phyloP scores from a whole-genome alignment of 2,329 filamentous ascomycete species.

The Thielaviopsis cerberus region DNA sequence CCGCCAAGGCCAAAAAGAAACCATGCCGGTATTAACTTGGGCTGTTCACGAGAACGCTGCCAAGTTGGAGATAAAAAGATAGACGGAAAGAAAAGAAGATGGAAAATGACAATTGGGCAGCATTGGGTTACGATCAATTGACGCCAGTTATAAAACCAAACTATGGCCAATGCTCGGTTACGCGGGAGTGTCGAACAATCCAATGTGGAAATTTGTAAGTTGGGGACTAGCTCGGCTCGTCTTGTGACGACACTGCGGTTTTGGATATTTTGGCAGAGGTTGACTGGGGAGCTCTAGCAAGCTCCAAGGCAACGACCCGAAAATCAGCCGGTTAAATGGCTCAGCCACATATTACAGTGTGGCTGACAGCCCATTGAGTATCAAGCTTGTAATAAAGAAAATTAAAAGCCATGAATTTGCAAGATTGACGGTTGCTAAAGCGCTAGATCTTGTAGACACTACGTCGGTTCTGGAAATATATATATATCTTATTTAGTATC shows the following conservation, averaged over 20 bases:
- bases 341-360: too few relatives aligned
- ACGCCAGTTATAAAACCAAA: neutral
- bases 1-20: constrained; percentile 73
- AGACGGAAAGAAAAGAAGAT: neutral
- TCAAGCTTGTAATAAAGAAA: too few relatives aligned
- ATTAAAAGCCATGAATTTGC: too few relatives aligned
- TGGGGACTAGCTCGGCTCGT: neutral
- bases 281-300: too few relatives aligned
- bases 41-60: neutral
- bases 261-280: too few relatives aligned
- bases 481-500: too few relatives aligned
- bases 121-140: neutral
- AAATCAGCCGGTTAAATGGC: too few relatives aligned
- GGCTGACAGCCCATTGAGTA: too few relatives aligned
- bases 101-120: neutral
- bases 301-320: too few relatives aligned
- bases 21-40: constrained; percentile 33
- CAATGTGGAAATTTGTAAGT: neutral
- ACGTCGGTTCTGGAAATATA: too few relatives aligned
- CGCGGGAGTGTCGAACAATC: neutral
- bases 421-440: too few relatives aligned
- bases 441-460: too few relatives aligned
- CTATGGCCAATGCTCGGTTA: neutral
- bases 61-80: neutral
- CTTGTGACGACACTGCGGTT: neutral